Conservation (phyloP, 139 green algal genomes). For the Tetraselmis chui region DNA sequence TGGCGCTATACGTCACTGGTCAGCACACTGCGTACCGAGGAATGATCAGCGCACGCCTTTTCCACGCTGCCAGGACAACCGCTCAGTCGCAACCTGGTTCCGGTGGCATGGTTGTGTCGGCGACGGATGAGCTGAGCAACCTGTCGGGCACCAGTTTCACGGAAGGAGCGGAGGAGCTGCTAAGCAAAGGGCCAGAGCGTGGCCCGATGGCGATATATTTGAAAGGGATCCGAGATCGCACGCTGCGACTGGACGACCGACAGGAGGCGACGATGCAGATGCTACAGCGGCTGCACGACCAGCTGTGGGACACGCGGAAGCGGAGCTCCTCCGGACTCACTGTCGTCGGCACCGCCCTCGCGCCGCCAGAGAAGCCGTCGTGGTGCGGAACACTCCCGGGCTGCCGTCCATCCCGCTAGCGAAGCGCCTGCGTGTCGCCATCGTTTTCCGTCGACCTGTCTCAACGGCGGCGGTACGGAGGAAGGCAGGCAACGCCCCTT, state of each 20-base stretch:
- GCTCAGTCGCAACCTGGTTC: no score
- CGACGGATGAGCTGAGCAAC: not conserved
- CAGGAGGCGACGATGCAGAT: conserved; percentile 60
- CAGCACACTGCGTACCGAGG: no score
- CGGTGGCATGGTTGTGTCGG: no score
- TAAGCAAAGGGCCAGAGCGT: conserved; percentile 38
- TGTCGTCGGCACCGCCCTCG: not conserved
- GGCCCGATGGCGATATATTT: conserved; percentile 30
- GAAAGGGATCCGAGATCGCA: conserved; percentile 23
- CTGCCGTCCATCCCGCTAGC: not conserved
- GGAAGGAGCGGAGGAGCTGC: not conserved
- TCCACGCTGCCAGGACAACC: no score
- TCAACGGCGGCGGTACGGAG: not conserved
- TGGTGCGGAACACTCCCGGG: not conserved
- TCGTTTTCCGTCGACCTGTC: not conserved
- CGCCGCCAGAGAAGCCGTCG: not conserved
- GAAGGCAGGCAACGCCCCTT: no score
- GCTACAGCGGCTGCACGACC: conserved; percentile 57
- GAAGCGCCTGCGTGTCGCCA: not conserved
- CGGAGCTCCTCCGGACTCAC: conserved; percentile 6
- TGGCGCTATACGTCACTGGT: no score
- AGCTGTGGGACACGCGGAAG: conserved; percentile 20
- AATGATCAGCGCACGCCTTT: no score
- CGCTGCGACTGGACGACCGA: conserved; percentile 56
- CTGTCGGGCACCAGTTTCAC: not conserved